phyloP scores from a whole-genome alignment of 23 red algal species.

The Chondrus crispus region DNA sequence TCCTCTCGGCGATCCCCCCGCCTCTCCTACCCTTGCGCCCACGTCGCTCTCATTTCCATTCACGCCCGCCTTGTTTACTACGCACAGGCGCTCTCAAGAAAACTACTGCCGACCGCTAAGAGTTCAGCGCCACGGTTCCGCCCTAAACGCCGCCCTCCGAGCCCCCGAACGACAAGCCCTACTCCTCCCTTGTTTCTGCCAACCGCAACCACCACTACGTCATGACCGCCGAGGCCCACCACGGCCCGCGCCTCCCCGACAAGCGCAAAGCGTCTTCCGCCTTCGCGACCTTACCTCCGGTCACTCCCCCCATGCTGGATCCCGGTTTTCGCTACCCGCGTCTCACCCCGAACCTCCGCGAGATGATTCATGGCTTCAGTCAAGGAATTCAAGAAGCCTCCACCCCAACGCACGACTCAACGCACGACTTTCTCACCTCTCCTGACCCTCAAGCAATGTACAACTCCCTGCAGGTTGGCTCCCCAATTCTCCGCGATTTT shows the following conservation, averaged over 20 bases:
- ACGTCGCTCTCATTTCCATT: no score
- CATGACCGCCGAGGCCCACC: background rate
- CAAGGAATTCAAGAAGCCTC: background rate
- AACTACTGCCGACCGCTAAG: background rate
- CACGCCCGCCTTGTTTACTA: no score
- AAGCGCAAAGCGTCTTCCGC: background rate
- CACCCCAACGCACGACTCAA: constrained; percentile 10
- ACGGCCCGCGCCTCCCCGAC: background rate
- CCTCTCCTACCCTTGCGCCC: no score
- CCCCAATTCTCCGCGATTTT: constrained; percentile 37
- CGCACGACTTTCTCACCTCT: constrained; percentile 34
- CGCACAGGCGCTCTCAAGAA: no score
- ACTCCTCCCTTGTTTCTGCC: background rate
- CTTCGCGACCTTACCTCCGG: background rate
- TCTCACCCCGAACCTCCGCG: constrained; percentile 53
- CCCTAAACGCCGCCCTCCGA: background rate
- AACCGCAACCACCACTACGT: background rate
- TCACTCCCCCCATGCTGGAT: constrained; percentile 49
- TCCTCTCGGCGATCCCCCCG: no score
- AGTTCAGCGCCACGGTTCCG: background rate
- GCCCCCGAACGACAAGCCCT: background rate
- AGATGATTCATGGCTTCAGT: constrained; percentile 30
- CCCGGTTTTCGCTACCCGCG: constrained; percentile 34
- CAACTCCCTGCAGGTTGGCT: constrained; percentile 42
- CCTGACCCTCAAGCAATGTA: constrained; percentile 47